phyloP scores from a whole-genome alignment of 169 alveolate species.

The Cryptosporidium ubiquitum region DNA sequence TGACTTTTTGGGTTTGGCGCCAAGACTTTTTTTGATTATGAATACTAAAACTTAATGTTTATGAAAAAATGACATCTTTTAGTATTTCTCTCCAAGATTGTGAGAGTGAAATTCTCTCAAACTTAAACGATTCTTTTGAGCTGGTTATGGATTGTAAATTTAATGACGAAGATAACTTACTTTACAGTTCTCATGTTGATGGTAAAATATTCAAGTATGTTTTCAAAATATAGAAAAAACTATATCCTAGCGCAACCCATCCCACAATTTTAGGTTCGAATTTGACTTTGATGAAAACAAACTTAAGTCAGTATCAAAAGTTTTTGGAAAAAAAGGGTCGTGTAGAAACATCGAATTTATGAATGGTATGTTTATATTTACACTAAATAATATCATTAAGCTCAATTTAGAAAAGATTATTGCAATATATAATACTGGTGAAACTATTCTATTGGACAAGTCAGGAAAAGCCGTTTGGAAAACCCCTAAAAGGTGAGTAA shows the following conservation, averaged over 20 bases:
- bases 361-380: constrained; percentile 21
- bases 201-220: constrained; percentile 44
- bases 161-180: background rate
- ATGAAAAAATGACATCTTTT: constrained; percentile 27
- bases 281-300: constrained; percentile 11
- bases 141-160: constrained; percentile 61
- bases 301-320: constrained; percentile 13
- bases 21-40: background rate
- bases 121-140: background rate
- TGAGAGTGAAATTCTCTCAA: background rate
- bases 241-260: background rate
- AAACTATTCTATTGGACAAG: constrained; percentile 6
- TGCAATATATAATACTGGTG: constrained; percentile 62
- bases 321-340: constrained; percentile 48
- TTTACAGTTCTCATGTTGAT: constrained; percentile 56
- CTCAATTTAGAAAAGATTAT: constrained; percentile 8
- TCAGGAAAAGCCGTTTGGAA: constrained; percentile 35
- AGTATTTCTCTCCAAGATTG: constrained; percentile 18
- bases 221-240: background rate
- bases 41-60: background rate
- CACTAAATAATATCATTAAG: background rate
- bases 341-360: constrained; percentile 64
- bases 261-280: constrained; percentile 18
- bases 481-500: constrained; percentile 29
- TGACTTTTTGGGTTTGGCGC: constrained; percentile 6